phyloP scores from a whole-genome alignment of 2,329 filamentous ascomycete genomes.

The Botrytis fragariae region DNA sequence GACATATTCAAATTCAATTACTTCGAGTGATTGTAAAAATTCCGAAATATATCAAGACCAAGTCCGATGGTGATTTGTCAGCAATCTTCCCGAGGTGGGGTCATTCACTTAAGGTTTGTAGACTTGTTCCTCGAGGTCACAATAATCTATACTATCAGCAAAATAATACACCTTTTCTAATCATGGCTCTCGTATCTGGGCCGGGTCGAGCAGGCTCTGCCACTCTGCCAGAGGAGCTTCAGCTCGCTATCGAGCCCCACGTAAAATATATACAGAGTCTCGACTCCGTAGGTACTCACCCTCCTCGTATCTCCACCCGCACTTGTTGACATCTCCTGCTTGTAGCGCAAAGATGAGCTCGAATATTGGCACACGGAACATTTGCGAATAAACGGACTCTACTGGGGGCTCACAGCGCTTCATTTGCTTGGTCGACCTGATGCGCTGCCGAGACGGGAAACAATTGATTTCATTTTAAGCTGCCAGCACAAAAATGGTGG shows the following conservation, averaged over 20 bases:
- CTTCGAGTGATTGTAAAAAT: neutral
- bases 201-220: slow-evolving; percentile 33
- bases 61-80: neutral
- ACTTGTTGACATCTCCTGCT: slow-evolving; percentile 37
- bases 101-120: neutral
- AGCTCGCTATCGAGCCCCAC: slow-evolving; percentile 52
- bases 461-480: slow-evolving; percentile 92
- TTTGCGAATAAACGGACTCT: slow-evolving; percentile 89
- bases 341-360: slow-evolving; percentile 81
- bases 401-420: slow-evolving; percentile 90
- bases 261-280: slow-evolving; percentile 91
- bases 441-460: slow-evolving; percentile 73
- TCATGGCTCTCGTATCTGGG: slow-evolving; percentile 38
- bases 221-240: slow-evolving; percentile 35
- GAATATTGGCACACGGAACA: slow-evolving; percentile 99
- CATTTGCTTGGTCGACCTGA: slow-evolving; percentile 80
- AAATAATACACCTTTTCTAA: neutral
- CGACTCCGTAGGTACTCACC: slow-evolving; percentile 64
- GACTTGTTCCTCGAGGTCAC: neutral
- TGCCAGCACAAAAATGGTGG: slow-evolving; percentile 87
- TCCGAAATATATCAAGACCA: neutral
- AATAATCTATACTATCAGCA: neutral
- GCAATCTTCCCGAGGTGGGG: neutral
- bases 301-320: slow-evolving; percentile 24
- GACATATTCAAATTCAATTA: neutral